Conservation (phyloP, 2,329 filamentous ascomycete genomes). For the Beauveria varroae region DNA sequence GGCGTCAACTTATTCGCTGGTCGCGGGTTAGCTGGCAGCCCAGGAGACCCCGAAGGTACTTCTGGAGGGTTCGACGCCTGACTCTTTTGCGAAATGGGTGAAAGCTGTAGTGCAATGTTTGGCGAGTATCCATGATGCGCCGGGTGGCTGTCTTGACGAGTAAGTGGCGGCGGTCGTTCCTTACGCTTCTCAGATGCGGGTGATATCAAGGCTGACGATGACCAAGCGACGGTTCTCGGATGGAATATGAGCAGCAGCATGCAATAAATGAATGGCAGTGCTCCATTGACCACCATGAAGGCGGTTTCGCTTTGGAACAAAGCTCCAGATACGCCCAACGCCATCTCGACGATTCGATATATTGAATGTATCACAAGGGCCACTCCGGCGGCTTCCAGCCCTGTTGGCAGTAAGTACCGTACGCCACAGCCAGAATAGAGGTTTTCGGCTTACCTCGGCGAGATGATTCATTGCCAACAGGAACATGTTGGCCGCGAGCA, state of each 20-base stretch:
- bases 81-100: background rate
- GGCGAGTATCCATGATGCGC: background rate
- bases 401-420: background rate
- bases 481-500: background rate
- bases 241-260: background rate
- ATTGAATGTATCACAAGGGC: background rate
- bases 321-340: background rate
- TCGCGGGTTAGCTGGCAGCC: background rate
- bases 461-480: background rate
- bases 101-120: background rate
- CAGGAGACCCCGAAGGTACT: background rate
- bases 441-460: background rate
- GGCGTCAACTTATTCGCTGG: background rate
- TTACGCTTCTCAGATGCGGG: background rate
- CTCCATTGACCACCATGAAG: conserved; percentile 1
- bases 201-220: background rate
- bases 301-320: conserved; percentile 1
- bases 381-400: background rate
- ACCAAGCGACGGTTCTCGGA: background rate
- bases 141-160: background rate
- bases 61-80: background rate
- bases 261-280: background rate
- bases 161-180: background rate
- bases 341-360: conserved; percentile 7
- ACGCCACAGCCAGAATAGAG: too few relatives aligned